Conservation (phyloP, 371 early-diverging fungal genomes). For the Dinochytrium kinnereticum region DNA sequence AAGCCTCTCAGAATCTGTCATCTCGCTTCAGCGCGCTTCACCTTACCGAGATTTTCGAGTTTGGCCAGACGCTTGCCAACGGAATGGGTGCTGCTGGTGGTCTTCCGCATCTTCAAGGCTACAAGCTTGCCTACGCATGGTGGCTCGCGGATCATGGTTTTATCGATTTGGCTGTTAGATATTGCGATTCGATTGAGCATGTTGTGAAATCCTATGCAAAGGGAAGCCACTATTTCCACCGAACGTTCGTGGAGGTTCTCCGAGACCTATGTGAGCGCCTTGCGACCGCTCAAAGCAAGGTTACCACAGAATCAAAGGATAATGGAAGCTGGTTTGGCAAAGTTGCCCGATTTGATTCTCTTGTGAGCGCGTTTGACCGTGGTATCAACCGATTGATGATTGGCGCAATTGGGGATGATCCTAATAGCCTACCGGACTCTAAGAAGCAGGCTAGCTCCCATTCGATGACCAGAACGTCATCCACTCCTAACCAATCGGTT, state of each 20-base stretch:
- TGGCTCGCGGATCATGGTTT: constrained; percentile 81
- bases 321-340: constrained; percentile 58
- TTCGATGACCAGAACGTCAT: neutral
- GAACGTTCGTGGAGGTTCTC: constrained; percentile 66
- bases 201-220: constrained; percentile 74
- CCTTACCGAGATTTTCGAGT: constrained; percentile 84
- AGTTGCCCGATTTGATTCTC: constrained; percentile 66
- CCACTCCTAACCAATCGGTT: neutral
- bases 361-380: constrained; percentile 73
- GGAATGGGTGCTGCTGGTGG: constrained; percentile 57
- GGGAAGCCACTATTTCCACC: constrained; percentile 78
- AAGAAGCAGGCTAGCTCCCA: neutral
- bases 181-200: constrained; percentile 76
- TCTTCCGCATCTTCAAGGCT: constrained; percentile 87
- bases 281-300: constrained; percentile 33
- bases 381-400: constrained; percentile 58
- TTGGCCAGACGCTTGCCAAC: constrained; percentile 62
- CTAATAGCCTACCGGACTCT: neutral
- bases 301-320: constrained; percentile 49
- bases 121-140: constrained; percentile 84
- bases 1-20: constrained; percentile 41
- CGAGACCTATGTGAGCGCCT: constrained; percentile 53
- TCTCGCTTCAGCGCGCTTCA: constrained; percentile 60
- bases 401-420: constrained; percentile 7
- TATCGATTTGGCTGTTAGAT: constrained; percentile 70